phyloP scores from a whole-genome alignment of 1,139 yeast species.

The Kurtzmaniella quercitrusa region DNA sequence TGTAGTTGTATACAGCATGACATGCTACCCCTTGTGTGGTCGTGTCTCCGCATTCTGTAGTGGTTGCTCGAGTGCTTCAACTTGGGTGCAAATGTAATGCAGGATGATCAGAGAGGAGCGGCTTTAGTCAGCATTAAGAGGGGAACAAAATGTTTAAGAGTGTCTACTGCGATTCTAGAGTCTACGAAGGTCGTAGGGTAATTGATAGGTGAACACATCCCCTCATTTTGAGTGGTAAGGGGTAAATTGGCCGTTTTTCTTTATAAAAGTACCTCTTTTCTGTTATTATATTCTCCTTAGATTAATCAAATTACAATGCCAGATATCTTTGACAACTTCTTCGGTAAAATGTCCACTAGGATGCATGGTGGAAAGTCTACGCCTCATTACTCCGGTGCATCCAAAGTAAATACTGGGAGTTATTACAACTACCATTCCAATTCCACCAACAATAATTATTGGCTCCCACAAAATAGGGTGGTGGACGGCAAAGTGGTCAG shows the following conservation, averaged over 20 bases:
- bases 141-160: not conserved
- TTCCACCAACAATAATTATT: slow-evolving; percentile 36
- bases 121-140: not conserved
- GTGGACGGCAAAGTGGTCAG: not conserved
- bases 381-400: slow-evolving; percentile 26
- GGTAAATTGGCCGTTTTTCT: not conserved
- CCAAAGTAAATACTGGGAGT: slow-evolving; percentile 37
- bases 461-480: slow-evolving; percentile 27
- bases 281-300: too few species aligned
- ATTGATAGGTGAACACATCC: too few species aligned
- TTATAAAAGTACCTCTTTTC: too few species aligned
- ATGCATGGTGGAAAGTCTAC: slow-evolving; percentile 32
- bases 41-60: not conserved
- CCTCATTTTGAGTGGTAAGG: not conserved
- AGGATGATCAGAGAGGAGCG: not conserved
- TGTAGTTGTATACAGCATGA: not conserved
- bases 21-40: not conserved
- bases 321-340: slow-evolving; percentile 41
- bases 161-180: too few species aligned
- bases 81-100: not conserved
- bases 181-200: too few species aligned
- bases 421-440: slow-evolving; percentile 34
- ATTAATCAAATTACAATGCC: slow-evolving; percentile 27
- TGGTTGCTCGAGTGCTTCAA: not conserved
- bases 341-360: slow-evolving; percentile 26